Base-by-base conservation (phyloP, 2,329 filamentous ascomycete species). In the Anisogramma anomala region DNA sequence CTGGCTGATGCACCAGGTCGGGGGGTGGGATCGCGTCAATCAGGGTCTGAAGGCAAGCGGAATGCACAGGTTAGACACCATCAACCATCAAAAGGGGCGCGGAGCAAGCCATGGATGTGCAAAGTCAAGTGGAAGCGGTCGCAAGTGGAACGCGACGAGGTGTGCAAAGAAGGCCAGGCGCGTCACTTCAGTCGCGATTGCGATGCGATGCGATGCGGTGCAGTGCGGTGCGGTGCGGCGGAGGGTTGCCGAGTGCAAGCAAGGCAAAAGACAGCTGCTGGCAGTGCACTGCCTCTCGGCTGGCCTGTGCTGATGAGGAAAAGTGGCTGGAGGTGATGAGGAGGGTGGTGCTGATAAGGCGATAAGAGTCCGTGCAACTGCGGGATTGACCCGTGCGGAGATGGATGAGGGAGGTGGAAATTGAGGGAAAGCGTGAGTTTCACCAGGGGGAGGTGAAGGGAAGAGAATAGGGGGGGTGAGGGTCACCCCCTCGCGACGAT, bases 91-190 rank as follows among this genome's bases (percentile, higher is more conserved):
- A 57, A 53, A 57, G 54, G 52, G 53, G 61, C 52, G 50, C 52
- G 53, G 54, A 52, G 56, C 56, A 53, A 57, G 62, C 58, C 63
- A 67, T 65, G 57, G 55, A 67, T 57, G 64, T 64, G 58, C 50
- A 49, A 54, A 52, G 49, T 42, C 45, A 53, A 57, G 41, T 44
- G 54, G 56, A 49, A 43, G 50, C 45, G 57, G 60, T 58, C 53
- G 62, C 60, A 55, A 69, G 65, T 65, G 58, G 62, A 64, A 69
- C 64, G 64, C 58, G 56, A 53, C 55, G 53, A 54, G 57, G 53
- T 57, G 60, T 63, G 60, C 61, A 28, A 33, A 17, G 25, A 32
- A 36, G 25, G 28, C 9, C 30, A 33, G 63, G 65, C 64, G 62
- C 62, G 63, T 65, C 56, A 55, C 52, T 38, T 37, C 39, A 9